These are phyloP conservation scores for Strobilomyces confusus DNA, from an alignment of 768 basidiomycete species.

Conservation along the genomic window DNA sequence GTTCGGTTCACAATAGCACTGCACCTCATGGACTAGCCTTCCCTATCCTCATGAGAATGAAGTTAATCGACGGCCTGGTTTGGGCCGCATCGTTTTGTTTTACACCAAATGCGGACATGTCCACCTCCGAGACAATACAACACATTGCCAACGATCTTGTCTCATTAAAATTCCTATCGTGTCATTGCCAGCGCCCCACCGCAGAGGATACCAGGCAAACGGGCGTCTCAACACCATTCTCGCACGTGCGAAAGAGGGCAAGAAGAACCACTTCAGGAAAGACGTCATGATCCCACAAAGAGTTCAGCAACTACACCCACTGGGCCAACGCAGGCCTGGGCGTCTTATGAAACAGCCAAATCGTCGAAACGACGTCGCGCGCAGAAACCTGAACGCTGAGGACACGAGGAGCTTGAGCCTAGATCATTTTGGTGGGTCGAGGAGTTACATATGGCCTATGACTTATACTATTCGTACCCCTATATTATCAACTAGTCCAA, in stretches of 20 bases:
- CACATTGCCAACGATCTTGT: conserved; percentile 83
- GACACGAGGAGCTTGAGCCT: conserved; percentile 53
- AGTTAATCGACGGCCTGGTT: conserved; percentile 83
- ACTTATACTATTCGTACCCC: conserved; percentile 3
- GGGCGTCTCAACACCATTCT: conserved; percentile 68
- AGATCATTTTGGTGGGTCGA: not conserved
- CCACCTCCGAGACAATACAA: conserved; percentile 70
- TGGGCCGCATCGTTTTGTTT: conserved; percentile 88
- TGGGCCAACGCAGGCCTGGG: conserved; percentile 52
- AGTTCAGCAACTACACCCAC: conserved; percentile 74
- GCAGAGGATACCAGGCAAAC: conserved; percentile 40
- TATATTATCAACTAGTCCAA: not conserved
- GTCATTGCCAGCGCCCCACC: conserved; percentile 65
- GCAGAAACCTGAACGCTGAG: conserved; percentile 72
- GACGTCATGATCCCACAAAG: conserved; percentile 82
- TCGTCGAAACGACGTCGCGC: conserved; percentile 69
- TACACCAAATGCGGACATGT: conserved; percentile 96
- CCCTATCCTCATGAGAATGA: conserved; percentile 78
- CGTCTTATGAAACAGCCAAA: conserved; percentile 44
- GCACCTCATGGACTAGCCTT: too few species aligned
- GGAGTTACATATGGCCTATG: not conserved
- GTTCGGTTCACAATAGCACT: too few species aligned
- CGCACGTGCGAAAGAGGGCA: conserved; percentile 60
- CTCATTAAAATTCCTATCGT: conserved; percentile 81
- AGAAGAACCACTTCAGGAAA: conserved; percentile 66